phyloP scores from a whole-genome alignment of 768 basidiomycete species.

The Antrodiella citrinella region DNA sequence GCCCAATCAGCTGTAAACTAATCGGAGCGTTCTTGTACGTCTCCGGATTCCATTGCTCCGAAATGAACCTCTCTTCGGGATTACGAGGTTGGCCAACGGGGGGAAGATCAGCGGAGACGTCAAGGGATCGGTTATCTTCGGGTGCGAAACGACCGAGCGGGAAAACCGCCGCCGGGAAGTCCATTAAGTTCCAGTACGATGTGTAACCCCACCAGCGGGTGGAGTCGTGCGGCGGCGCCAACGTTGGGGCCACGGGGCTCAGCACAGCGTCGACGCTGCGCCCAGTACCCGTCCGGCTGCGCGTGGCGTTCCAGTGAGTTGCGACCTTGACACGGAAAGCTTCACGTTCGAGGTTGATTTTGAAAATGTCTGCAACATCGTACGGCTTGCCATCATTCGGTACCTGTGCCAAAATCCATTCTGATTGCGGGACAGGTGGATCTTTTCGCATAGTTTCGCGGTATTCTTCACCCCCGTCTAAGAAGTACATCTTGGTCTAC shows the following conservation, averaged over 20 bases:
- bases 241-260: constrained; percentile 36
- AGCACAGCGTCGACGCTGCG: constrained; percentile 41
- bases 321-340: constrained; percentile 31
- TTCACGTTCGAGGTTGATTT: constrained; percentile 36
- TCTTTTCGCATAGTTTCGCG: constrained; percentile 29
- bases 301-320: constrained; percentile 37
- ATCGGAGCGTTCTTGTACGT: constrained; percentile 38
- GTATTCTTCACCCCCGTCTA: constrained; percentile 43
- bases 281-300: constrained; percentile 28
- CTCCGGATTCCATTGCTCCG: constrained; percentile 32
- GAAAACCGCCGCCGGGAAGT: constrained; percentile 40
- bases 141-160: constrained; percentile 33
- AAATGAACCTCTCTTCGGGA: constrained; percentile 27
- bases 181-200: constrained; percentile 45
- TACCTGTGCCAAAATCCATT: constrained; percentile 37
- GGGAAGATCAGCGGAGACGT: constrained; percentile 12
- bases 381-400: constrained; percentile 28
- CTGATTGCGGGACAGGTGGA: constrained; percentile 31
- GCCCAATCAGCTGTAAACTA: constrained; percentile 41
- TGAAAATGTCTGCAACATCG: constrained; percentile 34
- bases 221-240: constrained; percentile 40
- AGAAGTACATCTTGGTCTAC: constrained; percentile 40
- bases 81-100: constrained; percentile 23
- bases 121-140: constrained; percentile 12
- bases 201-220: constrained; percentile 44